Evolutionary conservation across 108 stramenopile species (phyloP).

Genomic region (Cyclostephanos invisitatus): DNA sequence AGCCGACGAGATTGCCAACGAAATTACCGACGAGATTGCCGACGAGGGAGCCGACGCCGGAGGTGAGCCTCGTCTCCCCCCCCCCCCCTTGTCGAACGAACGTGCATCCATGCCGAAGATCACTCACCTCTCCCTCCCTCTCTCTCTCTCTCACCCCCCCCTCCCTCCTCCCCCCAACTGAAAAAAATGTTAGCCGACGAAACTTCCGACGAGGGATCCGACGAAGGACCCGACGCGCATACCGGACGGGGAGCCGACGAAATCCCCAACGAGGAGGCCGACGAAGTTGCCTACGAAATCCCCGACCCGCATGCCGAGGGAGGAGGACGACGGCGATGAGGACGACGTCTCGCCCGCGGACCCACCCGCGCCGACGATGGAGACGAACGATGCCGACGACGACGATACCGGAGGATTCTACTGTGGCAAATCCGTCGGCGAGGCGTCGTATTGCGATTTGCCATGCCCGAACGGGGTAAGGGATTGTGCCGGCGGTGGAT

Average conservation of each 20-base stretch:
- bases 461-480: constrained; percentile 23
- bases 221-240: constrained; percentile 12
- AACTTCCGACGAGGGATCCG: constrained; percentile 26
- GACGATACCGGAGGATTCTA: constrained; percentile 8
- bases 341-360: neutral
- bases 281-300: constrained; percentile 5
- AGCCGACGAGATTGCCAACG: constrained; percentile 25
- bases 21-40: constrained; percentile 35
- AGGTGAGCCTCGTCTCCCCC: neutral
- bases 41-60: constrained; percentile 23
- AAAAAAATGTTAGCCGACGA: neutral
- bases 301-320: neutral
- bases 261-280: constrained; percentile 6
- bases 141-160: neutral
- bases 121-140: neutral
- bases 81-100: neutral
- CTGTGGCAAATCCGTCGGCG: constrained; percentile 15
- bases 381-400: too few species aligned
- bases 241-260: constrained; percentile 5
- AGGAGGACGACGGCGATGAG: constrained; percentile 2
- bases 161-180: constrained; percentile 18
- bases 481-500: constrained; percentile 12
- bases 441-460: constrained; percentile 12
- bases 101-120: too few species aligned
- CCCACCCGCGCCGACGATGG: neutral